A percentile compares a stretch with the other conserved stretches of the same genome.
These are phyloP conservation scores for Pythium phragmitis DNA, from an alignment of 352 stramenopile species.

Conservation along the genomic window DNA sequence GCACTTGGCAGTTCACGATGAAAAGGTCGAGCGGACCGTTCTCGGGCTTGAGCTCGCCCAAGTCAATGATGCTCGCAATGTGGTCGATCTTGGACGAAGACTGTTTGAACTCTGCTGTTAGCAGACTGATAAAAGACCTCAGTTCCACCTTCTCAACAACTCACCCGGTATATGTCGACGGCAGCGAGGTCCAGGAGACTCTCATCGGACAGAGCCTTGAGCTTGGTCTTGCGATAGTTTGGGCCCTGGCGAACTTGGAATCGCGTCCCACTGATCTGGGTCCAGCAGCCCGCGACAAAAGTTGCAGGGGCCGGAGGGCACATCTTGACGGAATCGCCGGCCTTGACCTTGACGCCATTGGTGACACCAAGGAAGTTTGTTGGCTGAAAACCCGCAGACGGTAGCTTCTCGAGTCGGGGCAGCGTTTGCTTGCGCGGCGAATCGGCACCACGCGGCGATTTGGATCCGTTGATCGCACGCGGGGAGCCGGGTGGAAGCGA, in stretches of 20 bases:
- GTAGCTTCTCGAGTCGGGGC: slow-evolving; percentile 20
- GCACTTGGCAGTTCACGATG: slow-evolving; percentile 84
- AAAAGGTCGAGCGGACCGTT: slow-evolving; percentile 53
- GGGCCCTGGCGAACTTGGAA: slow-evolving; percentile 85
- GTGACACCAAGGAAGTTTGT: slow-evolving; percentile 16
- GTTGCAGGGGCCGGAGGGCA: slow-evolving; percentile 38
- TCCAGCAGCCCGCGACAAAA: slow-evolving; percentile 51
- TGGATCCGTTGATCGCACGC: slow-evolving; percentile 1
- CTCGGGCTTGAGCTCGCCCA: slow-evolving; percentile 39
- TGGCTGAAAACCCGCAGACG: slow-evolving; percentile 14
- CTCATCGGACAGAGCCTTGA: slow-evolving; percentile 56
- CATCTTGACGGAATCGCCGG: slow-evolving; percentile 56
- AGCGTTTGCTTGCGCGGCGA: slow-evolving; percentile 22
- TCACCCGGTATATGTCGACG: slow-evolving; percentile 73
- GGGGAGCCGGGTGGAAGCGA: slow-evolving; percentile 3
- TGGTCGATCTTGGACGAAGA: slow-evolving; percentile 74
- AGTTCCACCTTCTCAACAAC: neutral
- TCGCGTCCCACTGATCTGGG: slow-evolving; percentile 58
- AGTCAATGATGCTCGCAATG: slow-evolving; percentile 64
- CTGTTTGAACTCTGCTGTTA: slow-evolving; percentile 25
- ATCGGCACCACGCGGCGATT: slow-evolving; percentile 1
- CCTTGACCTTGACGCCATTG: slow-evolving; percentile 40
- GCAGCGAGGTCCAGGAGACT: slow-evolving; percentile 62
- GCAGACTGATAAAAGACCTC: neutral
- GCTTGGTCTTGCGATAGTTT: slow-evolving; percentile 77